These are phyloP conservation scores for Lactarius tabidus DNA, from an alignment of 768 basidiomycete genomes.

Conservation along the genomic window DNA sequence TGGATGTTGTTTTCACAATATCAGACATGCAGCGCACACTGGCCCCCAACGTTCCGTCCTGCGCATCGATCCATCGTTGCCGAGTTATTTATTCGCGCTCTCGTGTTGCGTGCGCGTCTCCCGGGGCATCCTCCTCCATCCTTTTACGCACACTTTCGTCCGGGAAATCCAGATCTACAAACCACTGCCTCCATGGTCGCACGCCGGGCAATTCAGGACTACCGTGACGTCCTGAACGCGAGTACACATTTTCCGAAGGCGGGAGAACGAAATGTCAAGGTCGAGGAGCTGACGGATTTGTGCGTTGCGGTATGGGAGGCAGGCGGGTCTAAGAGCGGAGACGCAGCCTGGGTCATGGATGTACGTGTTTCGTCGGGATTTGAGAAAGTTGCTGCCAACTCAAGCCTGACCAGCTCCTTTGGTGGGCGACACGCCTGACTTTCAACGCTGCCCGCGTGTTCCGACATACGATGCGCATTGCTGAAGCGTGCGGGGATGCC, in stretches of 20 bases:
- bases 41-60: constrained; percentile 78
- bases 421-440: constrained; percentile 92
- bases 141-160: constrained; percentile 4
- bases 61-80: constrained; percentile 67
- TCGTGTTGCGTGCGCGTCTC: constrained; percentile 45
- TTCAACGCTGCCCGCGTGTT: constrained; percentile 88
- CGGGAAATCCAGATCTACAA: constrained; percentile 25
- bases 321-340: constrained; percentile 56
- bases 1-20: constrained; percentile 66
- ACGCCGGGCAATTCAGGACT: constrained; percentile 64
- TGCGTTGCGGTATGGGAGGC: constrained; percentile 81
- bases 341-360: constrained; percentile 77
- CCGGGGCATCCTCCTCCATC: constrained; percentile 8
- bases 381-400: background rate
- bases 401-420: constrained; percentile 56
- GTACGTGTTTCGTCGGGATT: constrained; percentile 41
- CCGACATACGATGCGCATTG: constrained; percentile 76
- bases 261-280: constrained; percentile 69
- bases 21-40: constrained; percentile 55
- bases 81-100: constrained; percentile 68
- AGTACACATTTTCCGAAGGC: constrained; percentile 78
- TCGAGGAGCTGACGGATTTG: constrained; percentile 80
- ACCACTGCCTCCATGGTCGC: constrained; percentile 54
- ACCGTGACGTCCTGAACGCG: constrained; percentile 60
- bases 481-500: constrained; percentile 57